Conservation (phyloP, 108 stramenopile genomes). For the Thalassiosira profunda region DNA sequence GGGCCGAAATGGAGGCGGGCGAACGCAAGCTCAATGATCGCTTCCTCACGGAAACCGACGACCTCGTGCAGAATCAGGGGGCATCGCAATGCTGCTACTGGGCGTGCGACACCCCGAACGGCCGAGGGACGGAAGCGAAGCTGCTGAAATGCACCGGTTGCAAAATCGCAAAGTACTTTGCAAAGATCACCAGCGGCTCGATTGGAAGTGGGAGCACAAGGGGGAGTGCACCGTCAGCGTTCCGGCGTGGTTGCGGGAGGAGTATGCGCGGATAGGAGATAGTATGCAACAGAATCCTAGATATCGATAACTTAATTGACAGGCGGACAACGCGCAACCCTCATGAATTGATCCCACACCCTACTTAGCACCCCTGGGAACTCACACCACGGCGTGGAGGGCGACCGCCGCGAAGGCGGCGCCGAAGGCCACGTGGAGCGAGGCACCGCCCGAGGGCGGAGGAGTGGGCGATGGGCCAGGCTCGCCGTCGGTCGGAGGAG, state of each 20-base stretch:
- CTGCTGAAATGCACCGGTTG: conserved; percentile 4
- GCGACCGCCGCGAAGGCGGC: too few relatives aligned
- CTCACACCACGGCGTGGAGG: too few relatives aligned
- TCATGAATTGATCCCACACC: too few relatives aligned
- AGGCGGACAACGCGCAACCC: too few relatives aligned
- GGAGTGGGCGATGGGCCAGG: too few relatives aligned
- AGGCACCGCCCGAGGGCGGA: too few relatives aligned
- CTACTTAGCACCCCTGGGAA: too few relatives aligned
- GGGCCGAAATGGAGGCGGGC: neutral
- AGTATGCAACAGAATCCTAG: too few relatives aligned
- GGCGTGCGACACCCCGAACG: conserved; percentile 1
- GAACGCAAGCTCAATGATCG: neutral
- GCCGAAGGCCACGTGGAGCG: too few relatives aligned
- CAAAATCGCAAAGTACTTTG: conserved; percentile 1
- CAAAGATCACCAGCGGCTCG: conserved; percentile 6
- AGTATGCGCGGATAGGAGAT: too few relatives aligned
- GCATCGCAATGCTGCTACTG: conserved; percentile 10
- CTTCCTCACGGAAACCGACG: conserved; percentile 5
- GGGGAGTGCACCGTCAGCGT: neutral
- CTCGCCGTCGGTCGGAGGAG: too few relatives aligned
- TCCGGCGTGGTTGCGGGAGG: conserved; percentile 3
- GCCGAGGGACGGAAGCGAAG: neutral
- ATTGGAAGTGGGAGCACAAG: conserved; percentile 9
- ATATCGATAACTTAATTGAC: too few relatives aligned
- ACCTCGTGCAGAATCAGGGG: neutral